Base-by-base conservation (phyloP, 306 rosid species). In the Gleditsia sinensis region DNA sequence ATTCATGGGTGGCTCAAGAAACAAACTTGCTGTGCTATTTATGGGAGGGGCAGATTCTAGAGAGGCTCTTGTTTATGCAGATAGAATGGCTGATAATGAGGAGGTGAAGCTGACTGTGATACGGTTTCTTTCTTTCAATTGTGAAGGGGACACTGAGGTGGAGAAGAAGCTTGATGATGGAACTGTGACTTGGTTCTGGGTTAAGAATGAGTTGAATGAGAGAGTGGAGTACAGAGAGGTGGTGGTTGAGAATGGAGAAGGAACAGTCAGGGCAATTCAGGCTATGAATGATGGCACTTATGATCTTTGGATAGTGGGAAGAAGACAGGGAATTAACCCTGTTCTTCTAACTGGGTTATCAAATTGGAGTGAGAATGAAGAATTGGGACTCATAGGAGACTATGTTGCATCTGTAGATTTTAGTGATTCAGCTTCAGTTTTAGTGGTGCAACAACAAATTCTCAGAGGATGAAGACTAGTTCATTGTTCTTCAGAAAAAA, bases 91-190 rank as follows among this genome's bases (percentile, higher is more conserved):
- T 0, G 72, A 54, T 0, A 80, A 75, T 25, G 23, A 10, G 0
- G 81, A 78, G 0, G 87, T 90, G 12, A 69, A 19, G 0, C 33
- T 91, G 3, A 84, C 87, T 0, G 97, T 93, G 28, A 50, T 91
- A 25, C 34, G 98, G 27, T 90, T 93, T 72, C 85, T 90, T 1
- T 36, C 96, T 0, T 27, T 61, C 13, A 86, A 81, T 30, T 62
- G 30, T 1, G 62, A 71, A 28, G 96, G 92, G 6, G 93, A 88
- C 30, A 14, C 57, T 46, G 96, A 87, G 65, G 54, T 75, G 19
- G 98, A 93, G 92, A 93, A 85, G 85, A 93, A 93, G 77, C 76
- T 93, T 14, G 98, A 93, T 46, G 98, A 93, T 70, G 98, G 96
- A 5, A 51, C 79, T 19, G 90, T 89, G 56, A 93, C 97, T 0